Evolutionary conservation across 2,329 filamentous ascomycete genomes (phyloP), one percentile per base, ranked within the genome.

Genomic region (Aspergillus intermedius): DNA sequence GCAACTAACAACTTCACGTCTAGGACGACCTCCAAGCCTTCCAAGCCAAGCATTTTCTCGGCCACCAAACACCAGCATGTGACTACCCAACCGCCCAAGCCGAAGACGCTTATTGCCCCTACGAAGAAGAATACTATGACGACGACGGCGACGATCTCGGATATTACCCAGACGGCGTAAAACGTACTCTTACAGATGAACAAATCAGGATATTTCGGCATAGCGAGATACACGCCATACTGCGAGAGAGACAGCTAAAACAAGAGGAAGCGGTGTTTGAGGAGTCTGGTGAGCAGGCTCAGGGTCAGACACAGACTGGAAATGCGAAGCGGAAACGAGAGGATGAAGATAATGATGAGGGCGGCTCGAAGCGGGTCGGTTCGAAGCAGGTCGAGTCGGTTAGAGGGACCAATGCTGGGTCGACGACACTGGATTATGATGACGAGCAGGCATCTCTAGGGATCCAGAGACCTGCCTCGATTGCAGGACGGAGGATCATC

Each of bases 131-230:
- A 51, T 61, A 23, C 1, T 40, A 56, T 9, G 50, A 57, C 15
- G 56, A 68, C 34, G 66, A 69, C 5, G 61, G 69, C 15, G 86
- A 88, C 61, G 81, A 73, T 1, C 74, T 96, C 13, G 91, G 90
- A 15, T 91, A 88, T 67, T 97, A 97, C 58, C 70, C 80, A 1
- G 91, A 97, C 62, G 91, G 91, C 3, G 81, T 83, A 52, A 93
- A 93, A 65, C 85, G 91, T 37, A 95, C 90, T 15, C 75, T 97
- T 59, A 96, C 91, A 8, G 88, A 96, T 61, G 87, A 90, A 58
- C 88, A 96, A 72, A 88, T 96, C 57, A 81, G 82, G 46, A 91
- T 95, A 52, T 96, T 96, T 65, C 80, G 91, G 52, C 88, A 94
- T 63, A 91, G 87, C 2, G 91, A 97, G 67, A 79, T 95, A 19